Conservation (phyloP, 148 eudicot genomes). For the Fagopyrum esculentum region DNA sequence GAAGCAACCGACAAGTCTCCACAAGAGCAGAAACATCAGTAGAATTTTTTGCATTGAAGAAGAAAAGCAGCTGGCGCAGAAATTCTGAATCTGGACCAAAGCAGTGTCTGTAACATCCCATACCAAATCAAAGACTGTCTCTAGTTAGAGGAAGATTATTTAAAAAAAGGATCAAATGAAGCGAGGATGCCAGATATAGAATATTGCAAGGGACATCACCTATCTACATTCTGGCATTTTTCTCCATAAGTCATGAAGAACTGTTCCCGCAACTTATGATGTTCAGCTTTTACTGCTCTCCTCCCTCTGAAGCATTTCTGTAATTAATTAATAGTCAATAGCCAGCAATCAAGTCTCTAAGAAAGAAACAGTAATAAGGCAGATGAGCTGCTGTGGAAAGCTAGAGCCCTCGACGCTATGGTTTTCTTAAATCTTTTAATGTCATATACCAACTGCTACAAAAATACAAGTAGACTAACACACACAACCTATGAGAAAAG, state of each 20-base stretch:
- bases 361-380: slow-evolving; percentile 3
- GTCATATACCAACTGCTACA: not conserved
- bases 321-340: slow-evolving; percentile 10
- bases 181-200: not conserved
- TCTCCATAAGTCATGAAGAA: slow-evolving; percentile 66
- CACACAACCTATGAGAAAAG: not conserved
- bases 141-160: not conserved
- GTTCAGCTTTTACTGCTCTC: slow-evolving; percentile 68
- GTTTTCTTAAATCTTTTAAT: not conserved
- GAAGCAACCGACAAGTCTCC: slow-evolving; percentile 69
- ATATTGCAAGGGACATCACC: slow-evolving; percentile 28
- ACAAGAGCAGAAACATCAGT: slow-evolving; percentile 56
- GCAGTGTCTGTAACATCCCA: slow-evolving; percentile 51
- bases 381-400: not conserved
- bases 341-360: slow-evolving; percentile 5
- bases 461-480: not conserved
- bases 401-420: not conserved
- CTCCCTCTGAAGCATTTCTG: slow-evolving; percentile 99
- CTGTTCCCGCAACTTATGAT: slow-evolving; percentile 48
- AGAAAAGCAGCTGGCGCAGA: slow-evolving; percentile 74
- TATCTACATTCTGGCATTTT: slow-evolving; percentile 57
- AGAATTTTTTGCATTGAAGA: slow-evolving; percentile 55
- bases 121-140: slow-evolving; percentile 9
- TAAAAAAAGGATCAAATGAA: slow-evolving; percentile 5
- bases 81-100: slow-evolving; percentile 74